Conservation (phyloP, 2,329 filamentous ascomycete genomes). For the Akanthomyces dipterigenus region DNA sequence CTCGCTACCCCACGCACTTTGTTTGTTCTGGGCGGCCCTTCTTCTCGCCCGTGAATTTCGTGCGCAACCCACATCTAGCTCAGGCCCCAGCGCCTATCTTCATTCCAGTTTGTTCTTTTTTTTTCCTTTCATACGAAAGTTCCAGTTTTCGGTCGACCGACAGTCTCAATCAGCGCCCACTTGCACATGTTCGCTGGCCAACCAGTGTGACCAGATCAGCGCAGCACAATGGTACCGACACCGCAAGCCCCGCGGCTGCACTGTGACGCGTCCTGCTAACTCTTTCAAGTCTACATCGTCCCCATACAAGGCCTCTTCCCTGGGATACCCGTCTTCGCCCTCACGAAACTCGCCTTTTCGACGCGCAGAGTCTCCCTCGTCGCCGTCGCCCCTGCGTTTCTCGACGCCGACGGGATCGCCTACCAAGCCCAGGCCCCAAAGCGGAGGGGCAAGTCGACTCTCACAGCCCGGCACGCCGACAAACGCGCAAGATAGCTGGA, state of each 20-base stretch:
- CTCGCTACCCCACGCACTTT: neutral
- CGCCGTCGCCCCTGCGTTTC: conserved; percentile 58
- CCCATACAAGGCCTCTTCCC: conserved; percentile 63
- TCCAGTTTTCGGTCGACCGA: conserved; percentile 2
- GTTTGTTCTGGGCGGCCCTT: neutral
- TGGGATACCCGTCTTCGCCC: conserved; percentile 61
- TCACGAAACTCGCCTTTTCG: conserved; percentile 58
- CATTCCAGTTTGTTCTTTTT: neutral
- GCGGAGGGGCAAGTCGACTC: conserved; percentile 24
- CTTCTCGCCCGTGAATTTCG: neutral
- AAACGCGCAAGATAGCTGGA: conserved; percentile 31
- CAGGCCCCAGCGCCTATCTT: neutral
- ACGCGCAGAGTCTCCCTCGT: conserved; percentile 55
- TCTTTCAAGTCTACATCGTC: conserved; percentile 43
- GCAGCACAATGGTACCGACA: conserved; percentile 12
- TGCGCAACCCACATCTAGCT: neutral
- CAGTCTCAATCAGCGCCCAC: neutral
- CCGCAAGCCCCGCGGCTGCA: neutral
- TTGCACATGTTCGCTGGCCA: conserved; percentile 11
- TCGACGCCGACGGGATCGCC: conserved; percentile 59
- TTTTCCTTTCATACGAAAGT: neutral
- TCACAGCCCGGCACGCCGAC: conserved; percentile 36
- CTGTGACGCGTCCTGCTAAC: neutral
- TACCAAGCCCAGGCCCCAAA: conserved; percentile 32
- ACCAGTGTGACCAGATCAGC: conserved; percentile 5